phyloP scores from a whole-genome alignment of 108 stramenopile genomes.

The Bacterosira constricta region DNA sequence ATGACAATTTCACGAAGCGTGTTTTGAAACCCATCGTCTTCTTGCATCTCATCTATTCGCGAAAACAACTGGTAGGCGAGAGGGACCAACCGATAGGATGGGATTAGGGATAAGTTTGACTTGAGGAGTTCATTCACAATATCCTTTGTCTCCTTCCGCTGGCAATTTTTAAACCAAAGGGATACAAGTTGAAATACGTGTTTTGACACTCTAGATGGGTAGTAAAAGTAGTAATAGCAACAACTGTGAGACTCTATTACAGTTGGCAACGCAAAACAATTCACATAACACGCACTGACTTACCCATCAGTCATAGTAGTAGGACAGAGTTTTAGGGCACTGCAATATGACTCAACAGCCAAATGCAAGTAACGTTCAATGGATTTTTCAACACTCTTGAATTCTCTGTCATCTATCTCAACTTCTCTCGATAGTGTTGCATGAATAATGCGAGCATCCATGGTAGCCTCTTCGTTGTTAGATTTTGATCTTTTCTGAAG shows the following conservation, averaged over 20 bases:
- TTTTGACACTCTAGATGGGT: too few species aligned
- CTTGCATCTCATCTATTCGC: conserved; percentile 57
- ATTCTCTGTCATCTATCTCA: conserved; percentile 47
- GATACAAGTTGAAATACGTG: conserved; percentile 75
- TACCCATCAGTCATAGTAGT: conserved; percentile 47
- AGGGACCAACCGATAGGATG: conserved; percentile 79
- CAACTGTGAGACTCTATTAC: too few species aligned
- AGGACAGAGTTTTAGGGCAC: conserved; percentile 56
- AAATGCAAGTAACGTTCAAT: conserved; percentile 53
- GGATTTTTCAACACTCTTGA: conserved; percentile 39
- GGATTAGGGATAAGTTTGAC: conserved; percentile 45
- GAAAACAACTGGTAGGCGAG: conserved; percentile 89
- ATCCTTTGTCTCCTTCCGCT: conserved; percentile 28
- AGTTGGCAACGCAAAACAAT: too few species aligned
- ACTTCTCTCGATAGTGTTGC: conserved; percentile 46
- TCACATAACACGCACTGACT: too few species aligned
- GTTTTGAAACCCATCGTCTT: conserved; percentile 51
- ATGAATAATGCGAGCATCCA: conserved; percentile 3
- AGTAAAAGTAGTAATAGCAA: too few species aligned
- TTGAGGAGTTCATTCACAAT: conserved; percentile 41
- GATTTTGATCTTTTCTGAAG: conserved; percentile 38
- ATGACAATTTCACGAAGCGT: conserved; percentile 63
- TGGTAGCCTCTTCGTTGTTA: conserved; percentile 12
- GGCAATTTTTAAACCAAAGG: conserved; percentile 75
- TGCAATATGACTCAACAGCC: conserved; percentile 63